Percentiles rank a stretch among this genome's conserved stretches.
Evolutionary conservation across 768 basidiomycete genomes (phyloP).

Genomic region (Myochromella boudieri): DNA sequence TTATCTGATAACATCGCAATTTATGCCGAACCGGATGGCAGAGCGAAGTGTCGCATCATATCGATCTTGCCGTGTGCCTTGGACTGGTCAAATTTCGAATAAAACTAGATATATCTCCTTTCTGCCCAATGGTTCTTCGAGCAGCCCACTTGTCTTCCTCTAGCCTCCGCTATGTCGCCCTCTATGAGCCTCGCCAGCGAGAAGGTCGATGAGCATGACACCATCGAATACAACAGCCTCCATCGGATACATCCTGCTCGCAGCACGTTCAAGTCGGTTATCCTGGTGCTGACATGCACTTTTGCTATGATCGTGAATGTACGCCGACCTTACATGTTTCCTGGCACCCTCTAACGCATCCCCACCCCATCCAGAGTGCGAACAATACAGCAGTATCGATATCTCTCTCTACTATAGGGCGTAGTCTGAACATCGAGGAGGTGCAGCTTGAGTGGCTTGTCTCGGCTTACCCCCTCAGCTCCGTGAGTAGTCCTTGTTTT

Average conservation of each 20-base stretch:
- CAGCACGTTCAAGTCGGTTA: conserved; percentile 20
- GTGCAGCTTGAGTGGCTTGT: conserved; percentile 64
- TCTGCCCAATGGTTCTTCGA: background rate
- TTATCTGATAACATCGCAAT: background rate
- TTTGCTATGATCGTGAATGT: conserved; percentile 27
- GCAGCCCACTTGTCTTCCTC: background rate
- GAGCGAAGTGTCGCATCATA: conserved; percentile 11
- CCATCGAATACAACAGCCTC: background rate
- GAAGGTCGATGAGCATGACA: conserved; percentile 7
- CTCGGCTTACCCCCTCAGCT: conserved; percentile 67
- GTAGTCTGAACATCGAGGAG: conserved; percentile 47
- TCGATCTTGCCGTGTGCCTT: background rate
- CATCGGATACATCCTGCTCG: conserved; percentile 5
- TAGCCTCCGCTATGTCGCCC: conserved; percentile 8
- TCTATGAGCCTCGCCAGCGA: conserved; percentile 9
- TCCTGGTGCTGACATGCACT: conserved; percentile 25
- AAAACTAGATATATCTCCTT: background rate
- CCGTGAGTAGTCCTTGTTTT: conserved; percentile 34
- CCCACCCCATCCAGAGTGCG: conserved; percentile 27
- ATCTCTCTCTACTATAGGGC: conserved; percentile 51
- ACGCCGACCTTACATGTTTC: background rate
- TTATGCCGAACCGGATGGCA: background rate
- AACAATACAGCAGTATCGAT: conserved; percentile 51
- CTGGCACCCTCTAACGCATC: background rate
- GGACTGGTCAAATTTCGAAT: background rate